A percentile compares a stretch with the other conserved stretches of the same genome.
phyloP scores from a whole-genome alignment of 352 stramenopile genomes.

The Plasmopara halstedii region DNA sequence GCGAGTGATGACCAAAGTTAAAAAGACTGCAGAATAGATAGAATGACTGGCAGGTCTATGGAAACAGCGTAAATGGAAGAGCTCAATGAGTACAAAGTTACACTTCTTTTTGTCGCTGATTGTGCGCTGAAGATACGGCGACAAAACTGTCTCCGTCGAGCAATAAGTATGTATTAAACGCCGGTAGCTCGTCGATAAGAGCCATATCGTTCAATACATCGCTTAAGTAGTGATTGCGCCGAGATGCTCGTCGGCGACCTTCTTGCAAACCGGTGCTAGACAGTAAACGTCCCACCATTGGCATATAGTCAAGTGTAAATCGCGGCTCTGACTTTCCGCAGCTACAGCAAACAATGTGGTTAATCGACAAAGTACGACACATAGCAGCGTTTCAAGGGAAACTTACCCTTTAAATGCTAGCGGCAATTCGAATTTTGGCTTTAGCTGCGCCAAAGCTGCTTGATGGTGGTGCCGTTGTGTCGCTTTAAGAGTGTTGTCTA shows the following conservation, averaged over 20 bases:
- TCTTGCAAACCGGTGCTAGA: slow-evolving; percentile 43
- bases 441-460: slow-evolving; percentile 22
- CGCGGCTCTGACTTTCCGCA: slow-evolving; percentile 25
- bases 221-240: slow-evolving; percentile 71
- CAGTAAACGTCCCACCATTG: slow-evolving; percentile 51
- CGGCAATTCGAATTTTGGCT: slow-evolving; percentile 46
- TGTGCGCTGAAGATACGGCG: slow-evolving; percentile 31
- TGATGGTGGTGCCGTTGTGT: slow-evolving; percentile 14
- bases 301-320: slow-evolving; percentile 65
- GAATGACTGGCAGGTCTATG: slow-evolving; percentile 13
- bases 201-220: slow-evolving; percentile 66
- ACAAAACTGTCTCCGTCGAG: slow-evolving; percentile 45
- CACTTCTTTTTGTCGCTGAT: slow-evolving; percentile 13
- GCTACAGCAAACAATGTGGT: slow-evolving; percentile 17
- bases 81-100: slow-evolving; percentile 25
- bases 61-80: slow-evolving; percentile 21
- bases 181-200: slow-evolving; percentile 50
- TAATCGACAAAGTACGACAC: slow-evolving; percentile 2
- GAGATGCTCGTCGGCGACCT: slow-evolving; percentile 49
- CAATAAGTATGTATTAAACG: slow-evolving; percentile 35
- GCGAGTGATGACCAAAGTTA: slow-evolving; percentile 42
- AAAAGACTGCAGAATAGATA: slow-evolving; percentile 64
- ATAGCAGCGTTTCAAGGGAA: not conserved
- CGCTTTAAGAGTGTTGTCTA: slow-evolving; percentile 22
- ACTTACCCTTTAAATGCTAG: slow-evolving; percentile 35